These are phyloP conservation scores for Eutrema salsugineum DNA, from an alignment of 441 rosid genomes.

Conservation along the genomic window DNA sequence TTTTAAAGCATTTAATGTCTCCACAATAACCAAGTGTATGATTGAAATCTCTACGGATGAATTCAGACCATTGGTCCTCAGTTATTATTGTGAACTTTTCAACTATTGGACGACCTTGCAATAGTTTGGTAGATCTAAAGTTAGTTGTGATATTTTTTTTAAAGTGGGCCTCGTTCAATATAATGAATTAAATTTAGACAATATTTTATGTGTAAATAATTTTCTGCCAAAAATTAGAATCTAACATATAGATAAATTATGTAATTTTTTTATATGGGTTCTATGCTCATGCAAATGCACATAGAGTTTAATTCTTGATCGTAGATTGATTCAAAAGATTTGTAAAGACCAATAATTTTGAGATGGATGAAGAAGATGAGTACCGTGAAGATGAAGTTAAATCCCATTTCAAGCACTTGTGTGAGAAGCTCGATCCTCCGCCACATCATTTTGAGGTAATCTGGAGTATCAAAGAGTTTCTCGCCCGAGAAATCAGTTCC, in stretches of 20 bases:
- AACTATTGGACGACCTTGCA: background rate
- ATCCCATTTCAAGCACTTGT: conserved; percentile 37
- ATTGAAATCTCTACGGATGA: background rate
- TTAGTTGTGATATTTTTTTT: background rate
- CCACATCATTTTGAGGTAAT: conserved; percentile 53
- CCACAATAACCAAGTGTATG: background rate
- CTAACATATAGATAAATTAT: background rate
- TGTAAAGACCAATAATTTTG: background rate
- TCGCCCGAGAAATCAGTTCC: conserved; percentile 40
- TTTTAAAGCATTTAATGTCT: no score
- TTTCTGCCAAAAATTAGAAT: background rate
- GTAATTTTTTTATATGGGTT: background rate
- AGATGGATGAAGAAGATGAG: background rate
- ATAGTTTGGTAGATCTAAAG: background rate
- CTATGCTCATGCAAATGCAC: background rate
- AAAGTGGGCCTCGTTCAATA: background rate
- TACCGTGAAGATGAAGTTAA: conserved; percentile 49
- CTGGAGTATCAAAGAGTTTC: conserved; percentile 36
- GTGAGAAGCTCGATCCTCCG: conserved; percentile 37
- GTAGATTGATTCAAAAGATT: background rate
- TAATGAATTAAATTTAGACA: background rate
- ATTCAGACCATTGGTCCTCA: background rate
- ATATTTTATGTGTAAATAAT: background rate
- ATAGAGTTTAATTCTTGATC: background rate
- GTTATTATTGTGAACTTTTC: background rate